phyloP scores from a whole-genome alignment of 305 asterid species.

The Fraxinus platypoda region DNA sequence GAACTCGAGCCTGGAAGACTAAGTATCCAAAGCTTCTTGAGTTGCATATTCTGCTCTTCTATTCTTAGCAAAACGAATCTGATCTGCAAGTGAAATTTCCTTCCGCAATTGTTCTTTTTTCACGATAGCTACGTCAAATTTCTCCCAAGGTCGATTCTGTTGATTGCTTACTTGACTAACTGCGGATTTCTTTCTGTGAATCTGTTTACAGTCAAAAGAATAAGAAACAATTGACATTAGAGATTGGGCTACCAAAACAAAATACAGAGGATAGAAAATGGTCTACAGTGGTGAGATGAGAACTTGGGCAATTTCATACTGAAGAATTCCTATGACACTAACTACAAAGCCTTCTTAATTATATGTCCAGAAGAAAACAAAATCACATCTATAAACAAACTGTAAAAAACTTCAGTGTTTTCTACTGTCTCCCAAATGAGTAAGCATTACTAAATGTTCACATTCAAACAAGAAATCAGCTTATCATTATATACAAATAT shows the following conservation, averaged over 20 bases:
- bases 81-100: conserved; percentile 68
- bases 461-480: neutral
- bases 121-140: conserved; percentile 44
- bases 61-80: conserved; percentile 71
- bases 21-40: conserved; percentile 27
- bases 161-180: conserved; percentile 44
- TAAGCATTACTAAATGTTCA: neutral
- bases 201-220: conserved; percentile 41
- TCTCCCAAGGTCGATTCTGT: conserved; percentile 59
- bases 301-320: neutral
- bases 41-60: conserved; percentile 41
- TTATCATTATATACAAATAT: neutral
- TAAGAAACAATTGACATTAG: neutral
- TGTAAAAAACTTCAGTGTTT: neutral
- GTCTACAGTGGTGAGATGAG: neutral
- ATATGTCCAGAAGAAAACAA: neutral
- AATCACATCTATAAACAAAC: neutral
- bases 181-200: conserved; percentile 56
- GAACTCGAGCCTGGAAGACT: neutral
- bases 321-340: neutral
- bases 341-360: neutral
- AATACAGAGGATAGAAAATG: neutral
- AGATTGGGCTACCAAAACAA: neutral
- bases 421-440: neutral
- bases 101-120: conserved; percentile 36